Evolutionary conservation across 1,139 yeast genomes (phyloP), one percentile per base, ranked within the genome.

Genomic region (Taiozyma onychis): DNA sequence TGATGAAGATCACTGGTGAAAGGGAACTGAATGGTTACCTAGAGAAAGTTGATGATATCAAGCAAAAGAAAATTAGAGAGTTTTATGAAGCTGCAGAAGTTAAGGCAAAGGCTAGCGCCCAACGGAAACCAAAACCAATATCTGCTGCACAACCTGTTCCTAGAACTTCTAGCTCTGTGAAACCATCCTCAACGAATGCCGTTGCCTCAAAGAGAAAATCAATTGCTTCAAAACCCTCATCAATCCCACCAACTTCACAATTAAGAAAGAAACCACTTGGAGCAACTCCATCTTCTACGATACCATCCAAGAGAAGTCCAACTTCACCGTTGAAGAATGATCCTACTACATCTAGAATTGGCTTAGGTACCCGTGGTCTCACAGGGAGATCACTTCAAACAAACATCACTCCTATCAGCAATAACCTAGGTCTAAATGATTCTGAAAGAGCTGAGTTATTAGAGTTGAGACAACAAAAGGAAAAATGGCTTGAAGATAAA

Each of bases 1-100:
- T 91, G 52, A 85, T 88, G 87, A 88, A 88, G 66, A 77, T 90
- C 18, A 76, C 82, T 7, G 97, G 97, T 0, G 87, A 82, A 60
- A 72, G 93, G 48, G 85, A 81, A 48, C 70, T 90, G 57, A 79
- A 71, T 45, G 72, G 76, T 10, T 77, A 74, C 50, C 66, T 90
- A 53, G 91, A 83, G 30, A 77, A 78, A 37, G 73, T 91, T 43
- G 98, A 91, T 61, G 91, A 85, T 46, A 78, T 84, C 57, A 78
- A 88, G 60, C 70, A 73, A 60, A 83, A 80, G 64, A 89, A 88
- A 61, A 86, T 93, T 32, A 71, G 71, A 47, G 85, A 83, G 44
- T 80, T 76, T 53, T 80, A 64, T 58, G 83, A 80, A 49, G 66
- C 70, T 3, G 89, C 83, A 0, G 74, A 74, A 37, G 89, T 88